Conservation (phyloP, 176 grass and related monocot genomes). For the Eleusine coracana region DNA sequence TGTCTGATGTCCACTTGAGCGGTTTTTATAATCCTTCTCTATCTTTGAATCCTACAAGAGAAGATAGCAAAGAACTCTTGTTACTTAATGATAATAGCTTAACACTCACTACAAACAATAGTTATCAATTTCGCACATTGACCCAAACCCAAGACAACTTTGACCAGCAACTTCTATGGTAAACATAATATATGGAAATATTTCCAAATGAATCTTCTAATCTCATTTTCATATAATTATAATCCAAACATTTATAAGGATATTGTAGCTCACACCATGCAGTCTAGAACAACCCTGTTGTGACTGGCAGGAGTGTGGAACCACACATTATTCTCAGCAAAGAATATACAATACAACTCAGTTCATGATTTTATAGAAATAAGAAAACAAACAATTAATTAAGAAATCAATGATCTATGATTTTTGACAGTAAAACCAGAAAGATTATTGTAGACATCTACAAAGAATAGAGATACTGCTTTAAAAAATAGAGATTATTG, state of each 20-base stretch:
- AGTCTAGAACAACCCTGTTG: not conserved
- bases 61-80: conserved; percentile 25
- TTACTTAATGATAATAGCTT: conserved; percentile 13
- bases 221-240: not conserved
- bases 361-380: not conserved
- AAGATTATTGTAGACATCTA: not conserved
- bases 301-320: not conserved
- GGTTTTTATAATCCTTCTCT: conserved; percentile 55
- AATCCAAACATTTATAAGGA: not conserved
- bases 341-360: not conserved
- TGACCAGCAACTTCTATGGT: not conserved
- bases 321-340: not conserved
- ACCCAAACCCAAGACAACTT: not conserved
- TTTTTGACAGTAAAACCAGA: not conserved
- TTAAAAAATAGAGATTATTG: not conserved
- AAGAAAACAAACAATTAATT: not conserved
- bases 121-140: not conserved
- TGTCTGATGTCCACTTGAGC: conserved; percentile 49
- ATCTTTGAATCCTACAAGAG: conserved; percentile 64
- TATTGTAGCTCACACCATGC: not conserved
- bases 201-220: too few species aligned
- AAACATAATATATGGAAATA: conserved; percentile 2
- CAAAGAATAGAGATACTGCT: too few species aligned
- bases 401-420: not conserved
- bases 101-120: not conserved